Evolutionary conservation across 2,329 filamentous ascomycete genomes (phyloP), one percentile per base, ranked within the genome.

Genomic region (Periconia sp.): DNA sequence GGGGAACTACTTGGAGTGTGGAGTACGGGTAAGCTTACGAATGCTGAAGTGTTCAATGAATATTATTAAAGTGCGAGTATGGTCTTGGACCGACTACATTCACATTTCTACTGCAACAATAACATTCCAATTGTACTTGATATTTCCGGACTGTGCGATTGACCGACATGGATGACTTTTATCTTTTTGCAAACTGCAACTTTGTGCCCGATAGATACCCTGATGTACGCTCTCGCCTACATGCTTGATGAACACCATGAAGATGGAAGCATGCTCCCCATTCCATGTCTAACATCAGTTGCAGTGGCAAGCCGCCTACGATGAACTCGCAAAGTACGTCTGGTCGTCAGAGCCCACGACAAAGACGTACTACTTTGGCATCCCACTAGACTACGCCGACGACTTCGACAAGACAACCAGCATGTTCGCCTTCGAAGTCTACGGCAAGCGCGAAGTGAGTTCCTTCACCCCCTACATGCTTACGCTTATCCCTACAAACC

Each of bases 291-390:
- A 40, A 46, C 40, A 19, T 35, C 36, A 29, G 19, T 11, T 18
- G 18, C 35, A 73, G 69, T 73, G 71, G 71, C 69, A 73, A 68
- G 53, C 63, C 8, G 69, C 68, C 7, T 74, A 72, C 48, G 68
- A 73, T 43, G 59, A 64, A 17, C 69, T 73, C 18, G 70, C 63
- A 22, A 48, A 53, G 21, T 66, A 73, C 34, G 70, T 73, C 46
- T 62, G 40, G 44, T 46, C 38, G 36, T 52, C 62, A 5, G 69
- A 73, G 47, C 62, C 59, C 28, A 67, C 65, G 9, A 73, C 69
- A 1, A 56, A 68, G 48, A 65, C 71, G 2, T 75, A 74, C 57
- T 74, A 74, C 59, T 74, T 75, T 48, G 71, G 71, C 36, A 66
- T 74, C 32, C 72, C 71, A 5, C 39, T 63, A 30, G 64, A 69